Base-by-base conservation (phyloP, 192 early-diverging fungal genomes). In the Geranomyces michiganensis region DNA sequence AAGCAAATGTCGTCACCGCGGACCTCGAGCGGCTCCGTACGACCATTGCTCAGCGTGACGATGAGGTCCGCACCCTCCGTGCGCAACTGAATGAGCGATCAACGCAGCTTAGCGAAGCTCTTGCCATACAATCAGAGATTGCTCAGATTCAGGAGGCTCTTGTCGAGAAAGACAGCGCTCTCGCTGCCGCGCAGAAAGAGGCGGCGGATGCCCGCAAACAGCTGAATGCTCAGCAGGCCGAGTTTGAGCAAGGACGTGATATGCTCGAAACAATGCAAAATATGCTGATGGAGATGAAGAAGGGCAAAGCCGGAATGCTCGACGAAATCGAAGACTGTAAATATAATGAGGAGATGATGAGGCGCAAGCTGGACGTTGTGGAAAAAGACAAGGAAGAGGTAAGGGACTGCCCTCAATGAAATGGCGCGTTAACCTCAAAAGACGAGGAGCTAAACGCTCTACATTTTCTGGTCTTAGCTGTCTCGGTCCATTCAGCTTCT, bases 241-340 rank as follows among this genome's bases (percentile, higher is more conserved):
- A 53, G 24, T 60, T 66, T 17, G 51, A 70, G 24, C 63, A 75
- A 71, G 69, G 67, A 21, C 29, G 73, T 45, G 19, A 43, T 13
- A 61, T 75, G 36, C 43, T 84, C 12, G 74, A 79, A 31, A 62
- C 73, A 27, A 47, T 84, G 80, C 82, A 84, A 68, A 44, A 71
- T 6, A 76, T 71, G 67, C 31, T 84, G 17, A 55, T 84, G 60
- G 73, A 82, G 12, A 65, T 80, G 47, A 84, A 82, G 58, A 72
- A 65, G 12, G 62, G 71, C 29, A 71, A 75, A 60, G 79, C 75
- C 21, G 79, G 80, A 24, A 48, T 81, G 55, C 27, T 84, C 17
- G 79, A 84, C 32, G 78, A 84, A 51, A 30, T 79, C 24, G 79
- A 84, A 32, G 76, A 84, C 58, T 66, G 62, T 22, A 67, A 75